A percentile compares a stretch with the other conserved stretches of the same genome.
phyloP scores from a whole-genome alignment of 2,329 filamentous ascomycete species.

The Macrophomina phaseolina region DNA sequence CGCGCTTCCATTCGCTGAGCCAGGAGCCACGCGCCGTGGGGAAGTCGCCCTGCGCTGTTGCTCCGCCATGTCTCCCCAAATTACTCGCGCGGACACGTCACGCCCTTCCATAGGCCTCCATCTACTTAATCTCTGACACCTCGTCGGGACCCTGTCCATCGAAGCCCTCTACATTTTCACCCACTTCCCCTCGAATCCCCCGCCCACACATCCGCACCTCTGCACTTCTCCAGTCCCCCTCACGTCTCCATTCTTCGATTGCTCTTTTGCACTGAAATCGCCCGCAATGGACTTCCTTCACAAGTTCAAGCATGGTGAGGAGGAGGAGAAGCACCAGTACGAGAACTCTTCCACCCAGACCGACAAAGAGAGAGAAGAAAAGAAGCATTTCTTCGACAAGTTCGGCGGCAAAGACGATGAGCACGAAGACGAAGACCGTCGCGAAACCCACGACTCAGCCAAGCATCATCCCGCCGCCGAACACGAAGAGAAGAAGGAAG shows the following conservation, averaged over 20 bases:
- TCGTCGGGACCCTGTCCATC: not conserved
- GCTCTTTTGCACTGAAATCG: not conserved
- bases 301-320: conserved; percentile 22
- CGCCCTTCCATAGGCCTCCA: not conserved
- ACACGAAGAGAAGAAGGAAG: conserved; percentile 21
- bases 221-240: not conserved
- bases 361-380: conserved; percentile 16
- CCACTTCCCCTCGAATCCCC: not conserved
- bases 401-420: conserved; percentile 13
- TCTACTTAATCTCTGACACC: conserved; percentile 20
- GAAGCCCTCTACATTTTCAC: not conserved
- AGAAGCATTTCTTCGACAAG: conserved; percentile 21
- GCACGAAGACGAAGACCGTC: conserved; percentile 1
- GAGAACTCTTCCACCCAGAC: conserved; percentile 12
- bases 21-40: not conserved
- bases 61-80: not conserved
- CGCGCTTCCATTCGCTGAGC: conserved; percentile 9
- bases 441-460: conserved; percentile 22
- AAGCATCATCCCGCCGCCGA: conserved; percentile 26
- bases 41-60: not conserved
- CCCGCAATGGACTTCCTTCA: conserved; percentile 25
- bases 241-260: not conserved
- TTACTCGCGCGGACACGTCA: conserved; percentile 22
- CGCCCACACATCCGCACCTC: not conserved
- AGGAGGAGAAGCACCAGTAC: conserved; percentile 22